phyloP scores from a whole-genome alignment of 169 alveolate genomes.

The Blepharisma undulans region DNA sequence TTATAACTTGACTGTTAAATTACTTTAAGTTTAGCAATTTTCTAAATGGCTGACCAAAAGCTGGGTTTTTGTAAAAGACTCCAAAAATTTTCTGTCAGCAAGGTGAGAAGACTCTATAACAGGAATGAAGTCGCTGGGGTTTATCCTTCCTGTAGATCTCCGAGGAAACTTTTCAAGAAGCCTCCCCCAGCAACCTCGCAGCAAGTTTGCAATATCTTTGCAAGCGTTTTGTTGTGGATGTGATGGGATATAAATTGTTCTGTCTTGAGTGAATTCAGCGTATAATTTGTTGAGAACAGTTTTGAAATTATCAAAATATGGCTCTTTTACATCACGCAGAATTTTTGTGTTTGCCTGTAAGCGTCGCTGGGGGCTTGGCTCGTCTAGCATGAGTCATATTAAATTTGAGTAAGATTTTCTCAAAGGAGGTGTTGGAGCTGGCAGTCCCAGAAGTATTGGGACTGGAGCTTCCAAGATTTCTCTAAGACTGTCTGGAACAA shows the following conservation, averaged over 20 bases:
- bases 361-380: conserved; percentile 7
- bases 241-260: neutral
- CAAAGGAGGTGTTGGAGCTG: neutral
- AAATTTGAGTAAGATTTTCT: neutral
- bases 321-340: conserved; percentile 17
- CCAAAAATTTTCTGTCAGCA: neutral
- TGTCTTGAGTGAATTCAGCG: neutral
- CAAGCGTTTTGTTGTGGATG: neutral
- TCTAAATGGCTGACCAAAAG: neutral
- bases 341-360: neutral
- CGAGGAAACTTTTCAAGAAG: neutral
- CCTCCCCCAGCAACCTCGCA: neutral
- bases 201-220: neutral
- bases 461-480: conserved; percentile 77
- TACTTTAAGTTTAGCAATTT: neutral
- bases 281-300: neutral
- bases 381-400: conserved; percentile 35
- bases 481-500: conserved; percentile 67
- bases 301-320: conserved; percentile 6
- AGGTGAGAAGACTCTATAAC: neutral
- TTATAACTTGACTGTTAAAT: neutral
- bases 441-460: conserved; percentile 73
- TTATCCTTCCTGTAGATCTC: neutral
- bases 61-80: neutral
- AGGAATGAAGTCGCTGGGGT: neutral